phyloP scores from a whole-genome alignment of 1,139 yeast species.

The Suhomyces panamericanus region DNA sequence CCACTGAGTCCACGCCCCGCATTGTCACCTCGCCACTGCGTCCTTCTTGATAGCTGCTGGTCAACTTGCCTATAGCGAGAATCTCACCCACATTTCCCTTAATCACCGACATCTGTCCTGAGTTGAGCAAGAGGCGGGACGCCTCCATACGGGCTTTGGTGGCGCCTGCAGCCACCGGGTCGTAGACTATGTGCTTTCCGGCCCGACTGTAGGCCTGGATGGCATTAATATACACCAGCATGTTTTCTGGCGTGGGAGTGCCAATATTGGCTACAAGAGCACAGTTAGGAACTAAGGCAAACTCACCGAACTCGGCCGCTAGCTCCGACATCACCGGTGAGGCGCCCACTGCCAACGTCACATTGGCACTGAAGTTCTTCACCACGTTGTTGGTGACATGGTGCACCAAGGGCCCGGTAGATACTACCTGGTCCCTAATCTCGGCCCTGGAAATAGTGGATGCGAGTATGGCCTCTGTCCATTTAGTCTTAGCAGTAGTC shows the following conservation, averaged over 20 bases:
- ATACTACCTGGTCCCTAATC: not conserved
- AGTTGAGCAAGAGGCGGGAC: conserved; percentile 50
- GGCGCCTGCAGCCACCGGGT: conserved; percentile 94
- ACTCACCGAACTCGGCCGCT: conserved; percentile 63
- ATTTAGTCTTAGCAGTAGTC: conserved; percentile 15
- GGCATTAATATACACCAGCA: conserved; percentile 53
- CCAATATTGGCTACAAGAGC: conserved; percentile 77
- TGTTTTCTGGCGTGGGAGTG: conserved; percentile 52
- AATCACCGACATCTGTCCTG: conserved; percentile 67
- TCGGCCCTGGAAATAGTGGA: not conserved
- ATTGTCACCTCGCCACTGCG: conserved; percentile 41
- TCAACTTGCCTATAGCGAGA: conserved; percentile 39
- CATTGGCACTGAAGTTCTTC: conserved; percentile 84
- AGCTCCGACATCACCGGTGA: conserved; percentile 93
- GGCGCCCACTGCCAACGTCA: conserved; percentile 81
- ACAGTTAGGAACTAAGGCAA: conserved; percentile 54
- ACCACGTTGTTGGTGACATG: conserved; percentile 92
- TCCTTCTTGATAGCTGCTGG: conserved; percentile 34
- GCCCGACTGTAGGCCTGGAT: conserved; percentile 56
- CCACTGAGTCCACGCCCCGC: conserved; percentile 75
- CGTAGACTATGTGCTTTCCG: conserved; percentile 69
- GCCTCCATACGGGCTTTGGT: conserved; percentile 55
- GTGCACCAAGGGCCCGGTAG: conserved; percentile 65
- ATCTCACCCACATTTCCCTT: conserved; percentile 93
- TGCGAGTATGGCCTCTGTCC: conserved; percentile 11